A percentile compares a stretch with the other conserved stretches of the same genome.
These are phyloP conservation scores for Ophiostoma fasciatum DNA, from an alignment of 2,329 filamentous ascomycete species.

Conservation along the genomic window DNA sequence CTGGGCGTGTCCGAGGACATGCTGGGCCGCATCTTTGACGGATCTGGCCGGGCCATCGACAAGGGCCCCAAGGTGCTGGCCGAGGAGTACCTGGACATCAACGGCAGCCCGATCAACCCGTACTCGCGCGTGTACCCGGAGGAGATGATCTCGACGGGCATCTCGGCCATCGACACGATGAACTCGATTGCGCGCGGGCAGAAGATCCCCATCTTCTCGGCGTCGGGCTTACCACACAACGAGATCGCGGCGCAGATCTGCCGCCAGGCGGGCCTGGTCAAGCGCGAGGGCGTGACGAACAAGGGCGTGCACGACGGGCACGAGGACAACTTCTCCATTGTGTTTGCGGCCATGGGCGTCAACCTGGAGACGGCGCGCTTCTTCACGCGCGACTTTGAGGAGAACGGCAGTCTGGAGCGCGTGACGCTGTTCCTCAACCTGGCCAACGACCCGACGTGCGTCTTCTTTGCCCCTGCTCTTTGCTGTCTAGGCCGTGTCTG, in stretches of 20 bases:
- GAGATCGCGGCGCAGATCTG: constrained; percentile 99
- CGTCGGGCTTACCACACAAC: constrained; percentile 95
- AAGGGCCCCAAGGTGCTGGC: constrained; percentile 97
- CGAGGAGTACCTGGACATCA: constrained; percentile 97
- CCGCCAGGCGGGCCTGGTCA: constrained; percentile 86
- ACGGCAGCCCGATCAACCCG: constrained; percentile 96
- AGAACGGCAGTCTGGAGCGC: constrained; percentile 97
- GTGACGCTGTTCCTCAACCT: constrained; percentile 96
- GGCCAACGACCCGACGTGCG: constrained; percentile 95
- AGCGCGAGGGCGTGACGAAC: constrained; percentile 60
- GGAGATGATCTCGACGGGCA: constrained; percentile 99
- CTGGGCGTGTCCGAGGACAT: constrained; percentile 98
- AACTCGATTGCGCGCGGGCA: constrained; percentile 95
- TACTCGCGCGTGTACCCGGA: constrained; percentile 96
- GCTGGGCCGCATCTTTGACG: constrained; percentile 97
- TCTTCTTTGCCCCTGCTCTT: constrained; percentile 9
- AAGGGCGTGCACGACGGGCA: constrained; percentile 95
- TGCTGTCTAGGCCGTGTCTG: not conserved
- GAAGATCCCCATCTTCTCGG: constrained; percentile 99
- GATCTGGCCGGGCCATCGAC: constrained; percentile 93
- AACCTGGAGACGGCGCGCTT: constrained; percentile 98
- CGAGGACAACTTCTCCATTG: constrained; percentile 98
- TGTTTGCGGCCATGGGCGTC: constrained; percentile 99
- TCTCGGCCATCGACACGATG: constrained; percentile 98
- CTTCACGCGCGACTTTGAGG: constrained; percentile 97